Conservation (phyloP, 108 stramenopile species). For the Conticribra guillardii region DNA sequence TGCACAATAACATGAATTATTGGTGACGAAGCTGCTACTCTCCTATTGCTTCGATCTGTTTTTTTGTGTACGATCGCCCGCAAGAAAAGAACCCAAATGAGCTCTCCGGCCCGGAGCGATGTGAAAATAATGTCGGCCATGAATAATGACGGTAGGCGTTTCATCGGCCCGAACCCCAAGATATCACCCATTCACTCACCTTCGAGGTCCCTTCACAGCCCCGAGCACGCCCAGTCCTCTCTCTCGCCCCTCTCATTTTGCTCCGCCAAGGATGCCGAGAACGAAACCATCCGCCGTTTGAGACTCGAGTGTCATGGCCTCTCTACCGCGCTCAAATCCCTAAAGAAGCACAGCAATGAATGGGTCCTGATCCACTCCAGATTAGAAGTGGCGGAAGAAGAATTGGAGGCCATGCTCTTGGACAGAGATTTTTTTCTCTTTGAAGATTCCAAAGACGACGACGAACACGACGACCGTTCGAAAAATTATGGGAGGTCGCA, state of each 20-base stretch:
- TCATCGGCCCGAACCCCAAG: neutral
- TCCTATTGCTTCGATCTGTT: too few species aligned
- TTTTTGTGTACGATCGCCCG: too few species aligned
- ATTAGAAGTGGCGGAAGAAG: constrained; percentile 29
- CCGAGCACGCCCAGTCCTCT: neutral
- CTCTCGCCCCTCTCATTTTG: constrained; percentile 9
- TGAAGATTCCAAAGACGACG: too few species aligned
- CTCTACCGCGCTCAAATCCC: constrained; percentile 5
- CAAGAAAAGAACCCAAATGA: too few species aligned
- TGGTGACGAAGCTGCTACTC: too few species aligned
- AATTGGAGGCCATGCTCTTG: constrained; percentile 21
- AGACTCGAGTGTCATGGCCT: constrained; percentile 20
- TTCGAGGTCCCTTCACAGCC: neutral
- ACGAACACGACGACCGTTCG: too few species aligned
- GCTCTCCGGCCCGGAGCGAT: too few species aligned
- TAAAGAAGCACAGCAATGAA: constrained; percentile 26
- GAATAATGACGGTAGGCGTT: too few species aligned
- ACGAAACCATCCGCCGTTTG: constrained; percentile 17
- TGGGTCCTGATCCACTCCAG: constrained; percentile 14
- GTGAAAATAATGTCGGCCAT: too few species aligned
- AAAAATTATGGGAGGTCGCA: too few species aligned
- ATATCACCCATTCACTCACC: too few species aligned
- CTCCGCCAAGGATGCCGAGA: constrained; percentile 21
- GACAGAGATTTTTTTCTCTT: constrained; percentile 18
- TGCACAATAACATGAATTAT: too few species aligned